Evolutionary conservation across 225 moss, liverwort and hornwort genomes (phyloP).

Genomic region (Physcomitrium patens): DNA sequence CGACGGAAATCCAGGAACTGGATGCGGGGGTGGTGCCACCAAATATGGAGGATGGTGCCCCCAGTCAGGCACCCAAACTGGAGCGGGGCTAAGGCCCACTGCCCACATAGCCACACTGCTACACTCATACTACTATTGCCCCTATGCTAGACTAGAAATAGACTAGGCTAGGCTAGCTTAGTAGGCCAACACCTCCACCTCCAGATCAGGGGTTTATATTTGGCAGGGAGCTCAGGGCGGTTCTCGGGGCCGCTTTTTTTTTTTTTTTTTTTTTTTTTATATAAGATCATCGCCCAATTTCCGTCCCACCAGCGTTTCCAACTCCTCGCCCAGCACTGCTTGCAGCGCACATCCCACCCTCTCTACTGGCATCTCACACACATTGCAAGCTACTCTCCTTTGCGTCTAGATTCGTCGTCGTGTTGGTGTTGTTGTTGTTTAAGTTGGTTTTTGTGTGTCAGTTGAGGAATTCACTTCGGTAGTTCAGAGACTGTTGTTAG

Average conservation of each 20-base stretch:
- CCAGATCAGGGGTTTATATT: slow-evolving; percentile 11
- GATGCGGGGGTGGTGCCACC: slow-evolving; percentile 10
- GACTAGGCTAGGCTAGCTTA: slow-evolving; percentile 10
- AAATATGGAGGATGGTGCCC: slow-evolving; percentile 17
- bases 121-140: too few relatives aligned
- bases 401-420: too few relatives aligned
- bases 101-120: too few relatives aligned
- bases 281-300: slow-evolving; percentile 1
- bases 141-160: too few relatives aligned
- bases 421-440: too few relatives aligned
- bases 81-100: too few relatives aligned
- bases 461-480: too few relatives aligned
- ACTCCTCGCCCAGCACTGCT: background rate
- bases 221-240: slow-evolving; percentile 25
- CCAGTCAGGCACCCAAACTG: too few relatives aligned
- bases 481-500: too few relatives aligned
- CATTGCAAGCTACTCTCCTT: too few relatives aligned
- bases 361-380: too few relatives aligned
- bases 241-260: background rate
- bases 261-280: slow-evolving; percentile 26
- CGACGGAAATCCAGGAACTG: background rate
- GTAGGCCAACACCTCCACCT: background rate
- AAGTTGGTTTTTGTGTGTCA: too few relatives aligned
- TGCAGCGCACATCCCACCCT: background rate
- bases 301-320: slow-evolving; percentile 7